Conservation (phyloP, 768 basidiomycete genomes). For the Porpolomopsis calyptriformis region DNA sequence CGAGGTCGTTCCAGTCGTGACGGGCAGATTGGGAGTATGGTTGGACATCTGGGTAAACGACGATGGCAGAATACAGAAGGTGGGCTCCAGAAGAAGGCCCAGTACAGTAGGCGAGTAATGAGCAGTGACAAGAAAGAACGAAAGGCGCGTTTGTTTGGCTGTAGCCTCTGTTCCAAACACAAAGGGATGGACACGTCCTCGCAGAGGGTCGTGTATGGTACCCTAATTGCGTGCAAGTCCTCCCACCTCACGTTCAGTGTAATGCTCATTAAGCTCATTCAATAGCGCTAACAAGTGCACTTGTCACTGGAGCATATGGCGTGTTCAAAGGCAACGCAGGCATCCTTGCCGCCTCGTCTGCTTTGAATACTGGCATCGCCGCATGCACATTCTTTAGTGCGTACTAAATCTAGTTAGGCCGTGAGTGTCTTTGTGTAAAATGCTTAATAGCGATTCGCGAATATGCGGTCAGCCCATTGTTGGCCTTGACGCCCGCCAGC, state of each 20-base stretch:
- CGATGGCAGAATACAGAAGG: too few relatives aligned
- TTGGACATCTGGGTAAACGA: too few relatives aligned
- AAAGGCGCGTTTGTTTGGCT: not conserved
- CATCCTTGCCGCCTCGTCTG: conserved; percentile 46
- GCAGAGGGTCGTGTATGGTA: conserved; percentile 43
- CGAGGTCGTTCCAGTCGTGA: not conserved
- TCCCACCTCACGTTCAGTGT: conserved; percentile 12
- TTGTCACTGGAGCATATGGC: conserved; percentile 33
- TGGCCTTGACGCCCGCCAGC: too few relatives aligned
- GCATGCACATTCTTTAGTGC: conserved; percentile 72
- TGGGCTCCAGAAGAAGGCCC: too few relatives aligned
- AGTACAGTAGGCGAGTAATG: too few relatives aligned
- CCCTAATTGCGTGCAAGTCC: conserved; percentile 66
- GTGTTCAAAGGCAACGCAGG: conserved; percentile 39
- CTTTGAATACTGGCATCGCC: conserved; percentile 61
- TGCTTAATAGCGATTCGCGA: conserved; percentile 54
- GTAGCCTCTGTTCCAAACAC: not conserved
- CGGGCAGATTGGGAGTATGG: not conserved
- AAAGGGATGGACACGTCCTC: conserved; percentile 12
- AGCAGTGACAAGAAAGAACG: not conserved
- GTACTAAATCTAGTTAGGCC: conserved; percentile 16
- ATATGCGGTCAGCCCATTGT: conserved; percentile 56
- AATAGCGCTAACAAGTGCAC: conserved; percentile 50
- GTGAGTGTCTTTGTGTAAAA: not conserved
- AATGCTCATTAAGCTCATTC: conserved; percentile 14